Conservation (phyloP, 208 protist genomes). For the Wallacemonas sp. region DNA sequence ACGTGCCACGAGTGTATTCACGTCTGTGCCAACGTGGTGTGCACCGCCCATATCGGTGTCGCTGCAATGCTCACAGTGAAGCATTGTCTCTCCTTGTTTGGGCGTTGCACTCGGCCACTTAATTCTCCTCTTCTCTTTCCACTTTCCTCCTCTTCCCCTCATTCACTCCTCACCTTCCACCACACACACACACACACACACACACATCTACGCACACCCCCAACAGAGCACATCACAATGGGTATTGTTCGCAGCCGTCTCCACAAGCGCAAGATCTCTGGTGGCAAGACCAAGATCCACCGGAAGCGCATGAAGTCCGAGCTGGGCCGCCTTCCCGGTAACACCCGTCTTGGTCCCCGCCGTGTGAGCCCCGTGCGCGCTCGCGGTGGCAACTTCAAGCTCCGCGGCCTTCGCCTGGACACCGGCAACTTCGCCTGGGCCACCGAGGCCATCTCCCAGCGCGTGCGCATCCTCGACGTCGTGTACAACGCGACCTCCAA, state of each 20-base stretch:
- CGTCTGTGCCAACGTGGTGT: no score
- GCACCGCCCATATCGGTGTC: no score
- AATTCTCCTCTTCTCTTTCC: not conserved
- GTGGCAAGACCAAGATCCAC: constrained; percentile 94
- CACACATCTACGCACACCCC: constrained; percentile 12
- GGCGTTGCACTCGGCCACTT: not conserved
- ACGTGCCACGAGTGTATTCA: no score
- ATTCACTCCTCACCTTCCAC: not conserved
- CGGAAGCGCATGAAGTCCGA: constrained; percentile 97
- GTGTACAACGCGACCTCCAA: constrained; percentile 99
- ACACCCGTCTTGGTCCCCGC: constrained; percentile 95
- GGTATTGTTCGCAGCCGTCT: constrained; percentile 97
- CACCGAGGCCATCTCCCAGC: constrained; percentile 87
- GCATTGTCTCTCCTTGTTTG: no score
- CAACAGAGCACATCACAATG: constrained; percentile 65
- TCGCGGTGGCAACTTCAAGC: constrained; percentile 98
- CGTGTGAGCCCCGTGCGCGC: constrained; percentile 95
- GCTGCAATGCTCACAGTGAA: no score
- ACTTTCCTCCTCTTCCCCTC: constrained; percentile 9
- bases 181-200: constrained; percentile 12
- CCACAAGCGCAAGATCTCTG: constrained; percentile 98
- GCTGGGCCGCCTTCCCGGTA: constrained; percentile 96
- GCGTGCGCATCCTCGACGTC: constrained; percentile 97
- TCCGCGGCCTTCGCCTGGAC: constrained; percentile 98
- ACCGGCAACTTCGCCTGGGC: constrained; percentile 99